Evolutionary conservation across 2,329 filamentous ascomycete species (phyloP), one percentile per base, ranked within the genome.

Genomic region (Amylocarpus encephaloides): DNA sequence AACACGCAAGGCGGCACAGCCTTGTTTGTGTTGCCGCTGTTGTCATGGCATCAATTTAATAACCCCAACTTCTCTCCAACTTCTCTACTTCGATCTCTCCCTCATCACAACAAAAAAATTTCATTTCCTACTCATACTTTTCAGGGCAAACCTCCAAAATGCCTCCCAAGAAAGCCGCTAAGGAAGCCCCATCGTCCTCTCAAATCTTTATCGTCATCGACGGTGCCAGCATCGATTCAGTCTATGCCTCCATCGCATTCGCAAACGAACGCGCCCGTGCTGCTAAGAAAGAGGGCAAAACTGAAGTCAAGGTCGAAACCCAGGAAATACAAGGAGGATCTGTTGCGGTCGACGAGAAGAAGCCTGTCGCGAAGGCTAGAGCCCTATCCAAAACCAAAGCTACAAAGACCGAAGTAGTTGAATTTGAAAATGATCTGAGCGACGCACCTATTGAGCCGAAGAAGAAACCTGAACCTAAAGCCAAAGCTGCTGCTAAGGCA

Each of bases 111-210:
- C 22, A 4, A 4, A 26, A 26, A 26, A 26, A n/a, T n/a, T n/a
- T n/a, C 7, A 26, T 26, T 26, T 26, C 22, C 22, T 7, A 7
- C 22, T 7, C 22, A n/a, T n/a, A n/a, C n/a, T n/a, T n/a, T n/a
- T n/a, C n/a, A n/a, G n/a, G n/a, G n/a, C n/a, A 26, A 26, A 36
- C 11, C 43, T 13, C 12, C 33, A 51, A 33, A 15, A 59, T 59
- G 57, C 49, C 57, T 36, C 51, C 57, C 34, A 59, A 59, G 41
- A 55, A 56, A 33, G 35, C 40, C 11, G 16, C 50, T 7, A 33
- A 39, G 12, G 29, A 50, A 16, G 26, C 32, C n/a, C 22, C 44
- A 26, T n/a, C 12, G 22, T 43, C 42, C 6, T 43, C 32, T 5
- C n/a, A 48, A 9, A 42, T 59, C 40, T 54, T 46, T 39, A 18